Base-by-base conservation (phyloP, 208 protist species). In the Leishmania mexicana region DNA sequence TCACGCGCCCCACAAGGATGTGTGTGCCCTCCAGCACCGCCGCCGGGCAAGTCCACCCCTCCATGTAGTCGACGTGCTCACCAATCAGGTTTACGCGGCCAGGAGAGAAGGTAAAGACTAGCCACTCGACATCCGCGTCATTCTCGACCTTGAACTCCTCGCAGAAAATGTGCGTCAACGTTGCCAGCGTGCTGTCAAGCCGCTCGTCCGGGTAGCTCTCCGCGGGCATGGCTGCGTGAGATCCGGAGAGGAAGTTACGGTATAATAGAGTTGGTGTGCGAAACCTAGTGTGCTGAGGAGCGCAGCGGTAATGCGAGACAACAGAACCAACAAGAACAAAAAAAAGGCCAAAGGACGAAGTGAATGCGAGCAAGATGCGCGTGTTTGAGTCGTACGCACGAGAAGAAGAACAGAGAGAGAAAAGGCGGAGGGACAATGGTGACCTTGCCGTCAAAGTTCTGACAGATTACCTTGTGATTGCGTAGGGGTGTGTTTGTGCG, bases 41-140 rank as follows among this genome's bases (percentile, higher is more conserved):
- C 2, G 92, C 91, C 0, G 95, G 95, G 85, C 94, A 95, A 58
- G 95, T 92, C 78, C 86, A 93, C 7, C 94, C 94, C 31, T 89
- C 93, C 86, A 93, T 94, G 85, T 97, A 98, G 89, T 98, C 96
- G 13, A 96, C 93, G 86, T 98, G 96, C 81, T 98, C 94, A 35
- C 96, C 96, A 70, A 98, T 98, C 45, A 97, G 81, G 84, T 98
- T 98, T 62, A 98, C 88, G 21, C 96, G 87, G 11, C 96, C 96
- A 3, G 96, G 96, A 1, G 94, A 87, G 84, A 96, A 94, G 57
- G 90, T 90, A 76, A 94, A 94, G 8, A 96, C 71, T 40, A 92
- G 74, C 90, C 92, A 96, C 85, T 96, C 89, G 53, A 96, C 92
- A 70, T 96, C 92, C 0, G 45, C 71, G 17, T 88, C 83, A 45